Evolutionary conservation across 2,329 filamentous ascomycete species (phyloP).

Genomic region (Harringtonia lauricola): DNA sequence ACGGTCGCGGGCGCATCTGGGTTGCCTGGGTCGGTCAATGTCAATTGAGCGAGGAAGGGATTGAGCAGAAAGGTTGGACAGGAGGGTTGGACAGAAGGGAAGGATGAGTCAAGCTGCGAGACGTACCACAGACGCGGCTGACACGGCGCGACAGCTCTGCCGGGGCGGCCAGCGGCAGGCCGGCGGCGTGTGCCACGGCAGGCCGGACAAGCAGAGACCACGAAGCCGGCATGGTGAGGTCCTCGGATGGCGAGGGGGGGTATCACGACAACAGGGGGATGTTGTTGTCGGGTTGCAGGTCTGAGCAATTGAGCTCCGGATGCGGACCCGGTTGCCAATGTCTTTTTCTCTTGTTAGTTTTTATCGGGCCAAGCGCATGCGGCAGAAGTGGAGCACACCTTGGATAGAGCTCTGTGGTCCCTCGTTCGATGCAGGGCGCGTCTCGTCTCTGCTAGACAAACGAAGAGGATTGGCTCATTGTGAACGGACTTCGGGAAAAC

Average conservation of each 20-base stretch:
- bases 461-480: no score
- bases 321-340: no score
- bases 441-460: not conserved
- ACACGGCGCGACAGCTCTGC: slow-evolving; percentile 9
- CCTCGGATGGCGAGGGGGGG: not conserved
- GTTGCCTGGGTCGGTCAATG: no score
- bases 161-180: slow-evolving; percentile 5
- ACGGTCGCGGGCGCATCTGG: not conserved
- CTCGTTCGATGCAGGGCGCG: no score
- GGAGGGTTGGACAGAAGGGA: not conserved
- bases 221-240: slow-evolving; percentile 7
- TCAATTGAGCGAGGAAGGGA: no score
- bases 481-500: no score
- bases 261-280: not conserved
- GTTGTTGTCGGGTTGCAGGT: no score
- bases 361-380: not conserved
- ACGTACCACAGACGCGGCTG: slow-evolving; percentile 11
- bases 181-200: slow-evolving; percentile 10
- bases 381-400: not conserved
- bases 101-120: not conserved
- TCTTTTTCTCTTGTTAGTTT: not conserved
- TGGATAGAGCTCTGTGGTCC: no score
- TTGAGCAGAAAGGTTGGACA: no score
- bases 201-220: slow-evolving; percentile 14
- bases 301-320: no score